Evolutionary conservation across 148 eudicot genomes (phyloP), one percentile per base, ranked within the genome.

Genomic region (Nepenthes gracilis): DNA sequence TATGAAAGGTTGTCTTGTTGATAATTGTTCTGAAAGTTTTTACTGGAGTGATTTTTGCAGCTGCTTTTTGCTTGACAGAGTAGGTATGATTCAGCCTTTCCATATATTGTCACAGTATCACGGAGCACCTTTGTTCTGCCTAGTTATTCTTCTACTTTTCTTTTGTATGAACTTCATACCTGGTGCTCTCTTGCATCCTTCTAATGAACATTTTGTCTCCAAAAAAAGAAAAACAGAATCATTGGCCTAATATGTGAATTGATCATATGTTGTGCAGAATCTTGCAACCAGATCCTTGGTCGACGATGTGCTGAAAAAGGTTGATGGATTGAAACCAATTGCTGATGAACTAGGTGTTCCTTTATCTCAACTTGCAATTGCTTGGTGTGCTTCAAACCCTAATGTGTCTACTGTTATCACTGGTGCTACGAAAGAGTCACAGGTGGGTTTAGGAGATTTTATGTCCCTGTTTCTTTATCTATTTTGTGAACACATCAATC

Each of bases 301-400:
- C 55, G 94, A 92, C 54, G 98, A 92, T 76, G 93, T 88, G 54
- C 79, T 85, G 64, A 85, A 72, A 59, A 92, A 92, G 64, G 96
- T 88, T 43, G 71, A 73, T 2, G 96, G 96, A 56, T 43, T 92
- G 59, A 82, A 80, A 73, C 98, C 98, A 23, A 85, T 92, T 70
- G 98, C 98, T 2, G 83, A 76, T 0, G 98, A 92, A 60, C 75
- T 92, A 9, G 88, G 80, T 13, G 98, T 92, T 55, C 83, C 96
- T 53, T 63, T 92, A 59, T 65, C 98, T 67, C 98, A 88, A 76
- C 83, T 92, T 57, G 96, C 98, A 61, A 92, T 92, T 72, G 98
- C 98, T 35, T 92, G 98, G 98, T 92, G 98, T 79, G 96, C 96
- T 69, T 65, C 98, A 53, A 92, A 92, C 69, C 94, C 96, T 58